Conservation (phyloP, 139 green algal species). For the Chlamydomonas schloesseri region DNA sequence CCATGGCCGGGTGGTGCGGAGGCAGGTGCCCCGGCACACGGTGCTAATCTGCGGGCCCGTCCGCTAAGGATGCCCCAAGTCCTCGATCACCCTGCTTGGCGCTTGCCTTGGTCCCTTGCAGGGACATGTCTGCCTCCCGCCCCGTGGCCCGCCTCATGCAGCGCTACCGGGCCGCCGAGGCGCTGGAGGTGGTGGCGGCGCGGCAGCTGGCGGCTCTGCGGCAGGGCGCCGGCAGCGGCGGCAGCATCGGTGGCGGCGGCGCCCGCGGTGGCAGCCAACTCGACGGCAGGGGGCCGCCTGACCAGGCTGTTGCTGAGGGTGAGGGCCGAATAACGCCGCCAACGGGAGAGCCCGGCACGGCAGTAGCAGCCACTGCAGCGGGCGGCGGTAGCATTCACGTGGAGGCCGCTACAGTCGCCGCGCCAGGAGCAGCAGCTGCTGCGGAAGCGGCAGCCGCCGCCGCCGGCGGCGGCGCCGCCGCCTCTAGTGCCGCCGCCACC, state of each 20-base stretch:
- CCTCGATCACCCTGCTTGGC: too few species aligned
- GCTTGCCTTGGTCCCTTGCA: neutral
- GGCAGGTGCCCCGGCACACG: too few species aligned
- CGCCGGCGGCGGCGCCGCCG: neutral
- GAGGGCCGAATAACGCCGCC: neutral
- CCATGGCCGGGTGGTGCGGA: too few species aligned
- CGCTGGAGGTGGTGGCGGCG: neutral
- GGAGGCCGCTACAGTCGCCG: too few species aligned
- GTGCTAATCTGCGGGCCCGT: too few species aligned
- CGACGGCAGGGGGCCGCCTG: too few species aligned
- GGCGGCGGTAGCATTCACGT: too few species aligned
- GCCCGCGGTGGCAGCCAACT: too few species aligned
- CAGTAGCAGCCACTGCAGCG: too few species aligned
- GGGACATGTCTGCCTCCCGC: conserved; percentile 29
- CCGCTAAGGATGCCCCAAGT: too few species aligned
- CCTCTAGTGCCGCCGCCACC: neutral
- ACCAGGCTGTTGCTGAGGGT: neutral
- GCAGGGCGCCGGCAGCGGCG: too few species aligned
- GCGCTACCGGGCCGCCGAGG: conserved; percentile 7
- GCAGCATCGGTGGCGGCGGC: neutral
- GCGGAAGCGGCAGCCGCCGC: neutral
- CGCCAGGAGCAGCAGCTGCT: neutral
- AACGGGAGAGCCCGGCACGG: too few species aligned
- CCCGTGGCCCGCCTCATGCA: neutral
- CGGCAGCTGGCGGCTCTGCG: neutral